Conservation (phyloP, 805 yeast species). For the Candida loeiensis region DNA sequence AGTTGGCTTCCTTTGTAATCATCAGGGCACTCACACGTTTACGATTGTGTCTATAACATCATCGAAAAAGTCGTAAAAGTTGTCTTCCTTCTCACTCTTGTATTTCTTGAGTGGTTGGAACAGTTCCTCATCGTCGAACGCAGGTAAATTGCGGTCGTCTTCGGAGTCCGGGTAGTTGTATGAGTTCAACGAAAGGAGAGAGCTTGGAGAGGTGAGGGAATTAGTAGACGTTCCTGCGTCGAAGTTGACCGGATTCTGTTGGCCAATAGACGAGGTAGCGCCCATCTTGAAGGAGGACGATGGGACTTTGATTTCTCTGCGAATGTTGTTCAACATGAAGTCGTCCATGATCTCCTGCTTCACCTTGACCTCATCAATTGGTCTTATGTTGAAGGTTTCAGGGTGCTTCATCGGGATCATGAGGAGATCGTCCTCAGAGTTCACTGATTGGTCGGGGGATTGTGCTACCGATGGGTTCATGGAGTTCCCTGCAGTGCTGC, state of each 20-base stretch:
- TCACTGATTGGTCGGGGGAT: conserved; percentile 24
- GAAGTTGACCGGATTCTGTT: background rate
- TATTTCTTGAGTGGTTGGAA: conserved; percentile 16
- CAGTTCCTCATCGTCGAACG: conserved; percentile 6
- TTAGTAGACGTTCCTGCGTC: conserved; percentile 7
- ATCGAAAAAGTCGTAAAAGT: conserved; percentile 24
- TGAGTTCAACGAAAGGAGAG: conserved; percentile 32
- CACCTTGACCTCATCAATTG: conserved; percentile 21
- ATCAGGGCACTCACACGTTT: conserved; percentile 7
- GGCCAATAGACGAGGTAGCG: background rate
- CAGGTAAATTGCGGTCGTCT: conserved; percentile 5
- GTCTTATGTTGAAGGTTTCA: conserved; percentile 7
- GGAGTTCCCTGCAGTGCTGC: too few species aligned
- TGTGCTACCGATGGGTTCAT: conserved; percentile 13
- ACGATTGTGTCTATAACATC: conserved; percentile 21
- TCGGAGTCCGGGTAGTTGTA: conserved; percentile 20
- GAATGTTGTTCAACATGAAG: conserved; percentile 36
- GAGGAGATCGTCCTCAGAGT: conserved; percentile 17
- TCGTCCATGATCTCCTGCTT: conserved; percentile 41
- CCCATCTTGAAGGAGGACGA: conserved; percentile 6
- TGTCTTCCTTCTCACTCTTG: conserved; percentile 11
- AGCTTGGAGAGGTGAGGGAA: conserved; percentile 34
- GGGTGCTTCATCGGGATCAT: conserved; percentile 15
- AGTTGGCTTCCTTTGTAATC: background rate
- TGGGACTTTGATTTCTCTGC: conserved; percentile 17